These are phyloP conservation scores for Plasmodium inui DNA, from an alignment of 169 alveolate species.

Conservation along the genomic window DNA sequence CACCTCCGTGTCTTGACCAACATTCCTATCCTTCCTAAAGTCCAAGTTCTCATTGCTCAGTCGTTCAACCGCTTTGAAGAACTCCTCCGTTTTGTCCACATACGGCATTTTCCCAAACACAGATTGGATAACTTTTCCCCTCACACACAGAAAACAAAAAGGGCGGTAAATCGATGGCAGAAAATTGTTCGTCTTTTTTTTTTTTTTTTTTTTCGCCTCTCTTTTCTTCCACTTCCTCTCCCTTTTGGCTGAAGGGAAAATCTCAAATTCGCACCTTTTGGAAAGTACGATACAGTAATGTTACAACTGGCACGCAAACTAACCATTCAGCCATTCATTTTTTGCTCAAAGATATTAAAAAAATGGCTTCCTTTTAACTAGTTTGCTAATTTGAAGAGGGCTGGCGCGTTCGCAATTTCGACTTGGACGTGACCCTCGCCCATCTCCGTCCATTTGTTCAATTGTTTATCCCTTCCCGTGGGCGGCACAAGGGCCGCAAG, in stretches of 20 bases:
- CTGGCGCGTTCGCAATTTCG: not conserved
- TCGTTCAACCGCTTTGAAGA: constrained; percentile 48
- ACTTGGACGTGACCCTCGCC: not conserved
- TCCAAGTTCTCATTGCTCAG: constrained; percentile 29
- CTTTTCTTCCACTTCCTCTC: not conserved
- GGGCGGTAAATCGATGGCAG: not conserved
- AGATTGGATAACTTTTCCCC: constrained; percentile 2
- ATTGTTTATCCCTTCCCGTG: not conserved
- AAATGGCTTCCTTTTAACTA: not conserved
- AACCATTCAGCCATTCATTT: not conserved
- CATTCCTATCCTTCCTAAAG: constrained; percentile 34
- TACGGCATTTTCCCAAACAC: constrained; percentile 52
- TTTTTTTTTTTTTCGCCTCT: not conserved
- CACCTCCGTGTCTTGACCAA: constrained; percentile 75
- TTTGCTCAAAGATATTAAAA: not conserved
- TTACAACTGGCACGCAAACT: not conserved
- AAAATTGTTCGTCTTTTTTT: not conserved
- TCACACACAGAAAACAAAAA: not conserved
- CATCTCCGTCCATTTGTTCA: not conserved
- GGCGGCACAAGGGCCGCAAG: not conserved
- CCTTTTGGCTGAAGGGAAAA: not conserved
- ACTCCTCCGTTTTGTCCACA: constrained; percentile 67
- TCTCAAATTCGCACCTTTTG: not conserved
- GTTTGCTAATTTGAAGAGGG: not conserved
- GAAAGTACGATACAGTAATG: not conserved